Evolutionary conservation across 345 rosid genomes (phyloP).

Genomic region (Psidium guajava): DNA sequence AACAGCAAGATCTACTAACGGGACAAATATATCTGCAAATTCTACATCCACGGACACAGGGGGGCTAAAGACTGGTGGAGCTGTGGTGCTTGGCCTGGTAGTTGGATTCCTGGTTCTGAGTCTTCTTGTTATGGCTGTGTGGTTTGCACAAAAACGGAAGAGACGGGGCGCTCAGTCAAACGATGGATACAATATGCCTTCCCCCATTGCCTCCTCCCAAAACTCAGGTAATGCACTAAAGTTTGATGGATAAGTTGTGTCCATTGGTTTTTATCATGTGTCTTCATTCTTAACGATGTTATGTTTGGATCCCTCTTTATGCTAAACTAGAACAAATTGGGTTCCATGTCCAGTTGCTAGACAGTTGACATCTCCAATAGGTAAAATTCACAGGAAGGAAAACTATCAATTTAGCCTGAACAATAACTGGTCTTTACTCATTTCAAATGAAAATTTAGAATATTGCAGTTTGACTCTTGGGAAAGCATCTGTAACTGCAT

Average conservation of each 20-base stretch:
- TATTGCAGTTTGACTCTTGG: not conserved
- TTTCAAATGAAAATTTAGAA: not conserved
- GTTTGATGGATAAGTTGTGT: not conserved
- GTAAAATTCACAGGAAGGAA: not conserved
- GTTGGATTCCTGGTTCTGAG: constrained; percentile 54
- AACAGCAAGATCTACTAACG: constrained; percentile 47
- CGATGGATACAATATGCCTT: constrained; percentile 52
- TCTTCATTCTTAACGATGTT: not conserved
- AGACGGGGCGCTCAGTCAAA: constrained; percentile 31
- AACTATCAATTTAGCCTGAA: not conserved
- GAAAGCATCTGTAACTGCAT: not conserved
- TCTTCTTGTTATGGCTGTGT: constrained; percentile 60
- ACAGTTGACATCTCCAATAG: not conserved
- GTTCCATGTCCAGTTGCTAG: not conserved
- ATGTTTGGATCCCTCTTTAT: not conserved
- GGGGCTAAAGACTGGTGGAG: constrained; percentile 43
- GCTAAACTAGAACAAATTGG: not conserved
- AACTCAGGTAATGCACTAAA: constrained; percentile 56
- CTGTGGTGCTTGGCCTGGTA: constrained; percentile 49
- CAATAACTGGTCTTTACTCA: not conserved
- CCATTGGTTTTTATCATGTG: not conserved
- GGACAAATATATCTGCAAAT: constrained; percentile 17
- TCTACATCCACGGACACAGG: constrained; percentile 21
- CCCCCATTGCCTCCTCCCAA: constrained; percentile 76
- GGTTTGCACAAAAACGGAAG: constrained; percentile 53